Evolutionary conservation across 148 eudicot genomes (phyloP), one percentile per base, ranked within the genome.

Genomic region (Pharnaceum exiguum): DNA sequence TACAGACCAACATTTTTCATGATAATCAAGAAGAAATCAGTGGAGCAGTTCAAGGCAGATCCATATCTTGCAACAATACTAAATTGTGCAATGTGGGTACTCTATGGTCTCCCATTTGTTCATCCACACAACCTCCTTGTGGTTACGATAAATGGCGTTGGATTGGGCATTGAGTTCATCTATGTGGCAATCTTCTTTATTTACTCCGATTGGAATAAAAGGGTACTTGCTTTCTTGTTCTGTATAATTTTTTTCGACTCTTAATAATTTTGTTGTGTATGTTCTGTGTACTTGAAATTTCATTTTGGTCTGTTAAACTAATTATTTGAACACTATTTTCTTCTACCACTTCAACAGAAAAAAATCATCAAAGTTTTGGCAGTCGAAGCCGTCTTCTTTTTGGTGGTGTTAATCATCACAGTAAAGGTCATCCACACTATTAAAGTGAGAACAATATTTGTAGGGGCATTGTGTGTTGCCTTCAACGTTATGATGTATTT

Each of bases 81-180:
- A 2, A 88, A 83, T 37, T 88, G 98, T 65, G 71, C 77, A 5
- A 36, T 88, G 70, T 93, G 96, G 96, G 57, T 79, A 4, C 68
- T 93, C 8, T 91, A 93, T 45, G 98, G 90, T 10, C 70, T 79
- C 30, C 98, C 95, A 3, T 46, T 70, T 25, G 85, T 88, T 2
- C 80, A 85, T 53, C 90, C 90, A 3, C 72, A 88, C 35, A 82
- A 84, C 63, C 28, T 70, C 28, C 78, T 85, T 6, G 88, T 93
- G 3, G 30, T 83, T 68, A 85, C 96, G 3, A 85, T 85, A 62
- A 93, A 88, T 2, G 74, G 77, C 19, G 1, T 57, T 8, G 98
- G 98, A 1, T 55, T 85, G 7, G 43, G 55, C 4, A 66, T 88
- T 5, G 83, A 88, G 53, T 3, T 61, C 38, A 8, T 67, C 59